Percentiles rank a stretch among this genome's conserved stretches.
Conservation (phyloP, 2,329 filamentous ascomycete species). For the Podosphaera fusca region DNA sequence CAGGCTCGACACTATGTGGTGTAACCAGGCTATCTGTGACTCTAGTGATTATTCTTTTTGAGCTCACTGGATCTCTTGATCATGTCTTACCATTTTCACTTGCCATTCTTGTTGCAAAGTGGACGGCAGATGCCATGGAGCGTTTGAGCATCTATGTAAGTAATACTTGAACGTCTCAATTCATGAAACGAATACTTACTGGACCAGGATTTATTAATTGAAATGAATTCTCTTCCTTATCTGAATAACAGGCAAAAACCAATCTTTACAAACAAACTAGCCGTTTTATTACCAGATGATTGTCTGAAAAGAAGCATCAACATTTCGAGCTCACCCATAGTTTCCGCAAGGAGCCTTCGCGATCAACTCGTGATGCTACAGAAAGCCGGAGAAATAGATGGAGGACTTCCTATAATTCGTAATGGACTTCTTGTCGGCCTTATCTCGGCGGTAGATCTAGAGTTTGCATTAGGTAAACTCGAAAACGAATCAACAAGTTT, state of each 20-base stretch:
- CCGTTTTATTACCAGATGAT: conserved; percentile 60
- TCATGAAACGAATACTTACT: background rate
- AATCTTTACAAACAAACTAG: conserved; percentile 68
- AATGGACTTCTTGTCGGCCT: conserved; percentile 63
- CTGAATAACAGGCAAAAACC: conserved; percentile 92
- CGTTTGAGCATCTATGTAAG: conserved; percentile 76
- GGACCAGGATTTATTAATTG: conserved; percentile 59
- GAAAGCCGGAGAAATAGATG: conserved; percentile 70
- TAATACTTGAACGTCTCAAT: conserved; percentile 3
- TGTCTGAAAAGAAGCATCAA: conserved; percentile 66
- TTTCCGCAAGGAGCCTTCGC: conserved; percentile 55
- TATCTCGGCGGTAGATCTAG: conserved; percentile 82
- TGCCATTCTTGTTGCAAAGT: conserved; percentile 84
- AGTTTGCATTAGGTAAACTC: conserved; percentile 74
- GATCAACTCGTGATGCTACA: conserved; percentile 64
- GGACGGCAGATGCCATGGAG: conserved; percentile 89
- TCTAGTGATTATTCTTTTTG: conserved; percentile 82
- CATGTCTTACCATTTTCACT: conserved; percentile 90
- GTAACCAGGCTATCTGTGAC: conserved; percentile 87
- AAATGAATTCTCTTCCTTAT: conserved; percentile 94
- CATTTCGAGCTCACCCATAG: conserved; percentile 58
- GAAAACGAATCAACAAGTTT: conserved; percentile 47
- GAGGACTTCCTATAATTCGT: conserved; percentile 68
- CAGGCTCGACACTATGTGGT: conserved; percentile 93
- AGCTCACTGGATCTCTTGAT: conserved; percentile 81